A percentile compares a stretch with the other conserved stretches of the same genome.
Evolutionary conservation across 257 asterid genomes (phyloP).

Genomic region (Primulina huaijiensis): DNA sequence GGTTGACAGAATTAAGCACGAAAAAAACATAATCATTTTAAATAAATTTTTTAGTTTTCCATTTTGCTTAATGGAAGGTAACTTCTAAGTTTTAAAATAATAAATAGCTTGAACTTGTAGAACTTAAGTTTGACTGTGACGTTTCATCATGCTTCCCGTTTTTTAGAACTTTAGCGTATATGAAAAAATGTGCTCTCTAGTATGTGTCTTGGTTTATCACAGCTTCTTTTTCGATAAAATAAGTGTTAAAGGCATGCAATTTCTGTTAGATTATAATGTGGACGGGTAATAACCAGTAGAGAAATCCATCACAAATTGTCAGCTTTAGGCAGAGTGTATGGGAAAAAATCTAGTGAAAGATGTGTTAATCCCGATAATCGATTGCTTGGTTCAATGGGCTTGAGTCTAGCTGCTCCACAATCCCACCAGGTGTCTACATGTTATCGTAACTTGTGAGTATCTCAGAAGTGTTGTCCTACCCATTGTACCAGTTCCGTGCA

Average conservation of each 20-base stretch:
- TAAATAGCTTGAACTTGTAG: no score
- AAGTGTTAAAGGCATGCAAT: background rate
- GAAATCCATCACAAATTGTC: background rate
- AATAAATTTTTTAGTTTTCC: background rate
- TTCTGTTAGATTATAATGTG: background rate
- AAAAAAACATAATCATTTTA: background rate
- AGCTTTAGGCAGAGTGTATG: background rate
- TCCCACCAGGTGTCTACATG: background rate
- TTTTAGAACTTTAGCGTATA: background rate
- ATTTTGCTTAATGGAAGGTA: no score
- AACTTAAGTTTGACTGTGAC: background rate
- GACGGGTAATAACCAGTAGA: background rate
- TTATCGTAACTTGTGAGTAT: background rate
- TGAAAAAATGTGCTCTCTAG: background rate
- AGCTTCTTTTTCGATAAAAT: background rate
- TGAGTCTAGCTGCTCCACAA: background rate
- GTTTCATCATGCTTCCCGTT: background rate
- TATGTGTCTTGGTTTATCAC: background rate
- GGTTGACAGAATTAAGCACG: background rate
- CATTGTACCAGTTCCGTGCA: background rate
- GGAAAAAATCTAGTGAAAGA: background rate
- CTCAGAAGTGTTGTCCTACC: background rate
- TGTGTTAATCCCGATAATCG: background rate
- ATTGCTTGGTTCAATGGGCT: background rate
- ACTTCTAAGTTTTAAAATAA: no score